Percentiles rank a stretch among this genome's conserved stretches.
phyloP scores from a whole-genome alignment of 2,329 filamentous ascomycete genomes.

The Ophiostoma populinum region DNA sequence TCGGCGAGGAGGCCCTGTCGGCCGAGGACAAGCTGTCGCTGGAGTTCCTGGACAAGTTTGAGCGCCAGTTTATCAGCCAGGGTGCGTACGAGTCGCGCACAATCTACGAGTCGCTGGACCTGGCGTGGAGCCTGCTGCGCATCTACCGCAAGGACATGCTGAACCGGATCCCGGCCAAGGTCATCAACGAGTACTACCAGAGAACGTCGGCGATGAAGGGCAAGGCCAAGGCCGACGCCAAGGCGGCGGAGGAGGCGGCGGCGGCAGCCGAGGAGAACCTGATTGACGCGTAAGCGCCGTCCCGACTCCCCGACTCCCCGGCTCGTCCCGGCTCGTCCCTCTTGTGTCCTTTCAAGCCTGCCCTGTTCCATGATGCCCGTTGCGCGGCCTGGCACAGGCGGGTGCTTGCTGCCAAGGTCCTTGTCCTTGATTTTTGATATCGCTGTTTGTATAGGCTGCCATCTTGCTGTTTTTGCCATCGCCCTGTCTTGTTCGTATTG shows the following conservation, averaged over 20 bases:
- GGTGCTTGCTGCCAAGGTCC: too few species aligned
- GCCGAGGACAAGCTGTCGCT: constrained; percentile 96
- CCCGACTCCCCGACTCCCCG: too few species aligned
- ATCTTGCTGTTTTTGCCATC: constrained; percentile 1
- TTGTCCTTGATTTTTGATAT: not conserved
- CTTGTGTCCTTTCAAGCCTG: not conserved
- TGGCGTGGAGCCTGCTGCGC: constrained; percentile 88
- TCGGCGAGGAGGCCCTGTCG: constrained; percentile 91
- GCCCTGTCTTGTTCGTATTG: not conserved
- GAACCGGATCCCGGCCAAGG: constrained; percentile 78
- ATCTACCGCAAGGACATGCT: constrained; percentile 97
- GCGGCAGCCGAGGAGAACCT: constrained; percentile 22
- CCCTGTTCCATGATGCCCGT: too few species aligned
- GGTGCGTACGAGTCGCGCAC: constrained; percentile 79
- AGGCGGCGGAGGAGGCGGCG: constrained; percentile 17
- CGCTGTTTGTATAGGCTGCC: constrained; percentile 7
- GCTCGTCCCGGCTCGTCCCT: not conserved
- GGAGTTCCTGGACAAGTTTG: constrained; percentile 97
- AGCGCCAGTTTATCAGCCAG: constrained; percentile 85
- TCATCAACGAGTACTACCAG: constrained; percentile 71
- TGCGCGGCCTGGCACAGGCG: too few species aligned
- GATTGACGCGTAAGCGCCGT: constrained; percentile 20
- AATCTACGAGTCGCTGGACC: constrained; percentile 86
- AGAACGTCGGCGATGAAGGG: constrained; percentile 45
- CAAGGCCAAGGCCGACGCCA: constrained; percentile 36